Evolutionary conservation across 352 stramenopile genomes (phyloP).

Genomic region (Pythium folliculosum): DNA sequence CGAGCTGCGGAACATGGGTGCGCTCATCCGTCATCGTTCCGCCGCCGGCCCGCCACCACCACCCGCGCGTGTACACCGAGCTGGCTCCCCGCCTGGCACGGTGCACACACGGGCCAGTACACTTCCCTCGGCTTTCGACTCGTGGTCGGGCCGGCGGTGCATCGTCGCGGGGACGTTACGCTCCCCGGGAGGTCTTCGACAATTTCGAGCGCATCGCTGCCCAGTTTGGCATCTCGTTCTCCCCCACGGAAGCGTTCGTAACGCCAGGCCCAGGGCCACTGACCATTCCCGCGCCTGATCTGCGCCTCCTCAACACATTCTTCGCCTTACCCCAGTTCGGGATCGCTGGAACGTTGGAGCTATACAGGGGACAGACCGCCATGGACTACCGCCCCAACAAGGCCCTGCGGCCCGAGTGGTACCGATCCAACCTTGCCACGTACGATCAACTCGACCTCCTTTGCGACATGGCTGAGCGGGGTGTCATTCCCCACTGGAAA

Average conservation of each 20-base stretch:
- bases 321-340: slow-evolving; percentile 3
- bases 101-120: background rate
- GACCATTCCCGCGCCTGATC: background rate
- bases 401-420: slow-evolving; percentile 9
- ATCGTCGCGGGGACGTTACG: background rate
- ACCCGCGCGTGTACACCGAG: no score
- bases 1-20: background rate
- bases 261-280: background rate
- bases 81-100: no score
- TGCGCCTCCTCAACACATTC: slow-evolving; percentile 18
- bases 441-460: slow-evolving; percentile 19
- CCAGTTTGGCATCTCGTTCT: background rate
- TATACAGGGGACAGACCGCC: slow-evolving; percentile 16
- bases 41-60: no score
- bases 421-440: slow-evolving; percentile 12
- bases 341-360: slow-evolving; percentile 7
- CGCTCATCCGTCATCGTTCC: no score
- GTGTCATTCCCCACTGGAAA: background rate
- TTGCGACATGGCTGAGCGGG: slow-evolving; percentile 6
- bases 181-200: background rate
- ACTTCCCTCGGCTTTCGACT: background rate
- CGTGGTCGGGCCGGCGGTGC: background rate
- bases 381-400: slow-evolving; percentile 22
- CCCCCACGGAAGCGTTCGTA: background rate
- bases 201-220: background rate